Base-by-base conservation (phyloP, 352 stramenopile species). In the Globisporangium paddicum region DNA sequence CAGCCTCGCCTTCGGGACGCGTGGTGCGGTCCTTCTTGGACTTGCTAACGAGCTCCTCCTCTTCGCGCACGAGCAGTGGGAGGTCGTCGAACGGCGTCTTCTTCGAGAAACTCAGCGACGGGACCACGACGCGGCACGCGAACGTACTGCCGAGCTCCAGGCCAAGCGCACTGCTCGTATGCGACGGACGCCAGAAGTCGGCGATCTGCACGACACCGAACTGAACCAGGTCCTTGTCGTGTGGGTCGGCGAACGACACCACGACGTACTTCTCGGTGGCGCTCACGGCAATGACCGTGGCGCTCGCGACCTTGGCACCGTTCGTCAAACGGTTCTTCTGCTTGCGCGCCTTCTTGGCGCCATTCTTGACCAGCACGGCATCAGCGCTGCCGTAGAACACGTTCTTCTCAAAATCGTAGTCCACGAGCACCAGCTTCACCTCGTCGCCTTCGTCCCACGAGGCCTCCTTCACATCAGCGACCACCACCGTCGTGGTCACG, bases 371-470 rank as follows among this genome's bases (percentile, higher is more conserved):
- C 8, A 93, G 67, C n/a, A 58, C 54, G 2, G 62, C 60, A 32
- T 81, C 73, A 11, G 74, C 62, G 23, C 66, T 57, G 10, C 72
- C 87, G 45, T 83, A 93, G 64, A 83, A 96, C 37, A 96, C 75
- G 41, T 74, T 73, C 73, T 95, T 96, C 28, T 86, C 87, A 47
- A 89, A 89, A 60, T 96, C 86, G 63, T 88, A 96, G 68, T 96
- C 84, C 1, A 87, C 82, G 2, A 95, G 69, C 14, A 89, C 56
- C 44, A 96, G 41, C 74, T 94, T 93, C 30, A 90, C 71, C 35
- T 57, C 69, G 53, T 86, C 69, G 35, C 78, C 79, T 65, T 93
- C 80, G 48, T 79, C 67, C 72, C 73, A 89, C 23, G 67, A 50
- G 8, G 49, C 66, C 5, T 67, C 64, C 18, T 73, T 62, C 45